Evolutionary conservation across 2,329 filamentous ascomycete species (phyloP).

Genomic region (Chaetomium globosum): DNA sequence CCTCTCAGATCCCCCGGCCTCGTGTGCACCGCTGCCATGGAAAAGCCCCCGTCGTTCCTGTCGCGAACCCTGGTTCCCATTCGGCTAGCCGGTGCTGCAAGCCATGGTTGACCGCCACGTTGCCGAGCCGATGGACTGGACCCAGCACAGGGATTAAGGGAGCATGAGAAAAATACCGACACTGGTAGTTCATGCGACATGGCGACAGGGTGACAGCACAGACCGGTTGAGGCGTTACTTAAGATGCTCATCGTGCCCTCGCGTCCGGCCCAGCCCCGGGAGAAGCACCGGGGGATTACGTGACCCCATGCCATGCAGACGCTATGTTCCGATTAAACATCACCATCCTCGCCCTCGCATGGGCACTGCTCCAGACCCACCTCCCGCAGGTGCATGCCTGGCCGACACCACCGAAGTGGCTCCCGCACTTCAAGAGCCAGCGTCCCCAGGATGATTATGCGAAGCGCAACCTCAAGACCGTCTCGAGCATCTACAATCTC

Average conservation of each 20-base stretch:
- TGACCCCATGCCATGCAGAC: slow-evolving; percentile 10
- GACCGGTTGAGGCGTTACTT: slow-evolving; percentile 8
- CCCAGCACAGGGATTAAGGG: slow-evolving; percentile 18
- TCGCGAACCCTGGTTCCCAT: slow-evolving; percentile 17
- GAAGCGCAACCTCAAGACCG: slow-evolving; percentile 44
- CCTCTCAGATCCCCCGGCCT: slow-evolving; percentile 17
- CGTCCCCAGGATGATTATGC: slow-evolving; percentile 19
- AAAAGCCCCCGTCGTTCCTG: slow-evolving; percentile 5
- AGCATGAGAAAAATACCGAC: slow-evolving; percentile 11
- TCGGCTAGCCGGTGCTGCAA: slow-evolving; percentile 20
- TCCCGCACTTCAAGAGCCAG: slow-evolving; percentile 22
- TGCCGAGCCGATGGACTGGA: slow-evolving; percentile 28
- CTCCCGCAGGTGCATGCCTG: slow-evolving; percentile 20
- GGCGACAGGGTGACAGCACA: background rate
- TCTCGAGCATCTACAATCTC: slow-evolving; percentile 46
- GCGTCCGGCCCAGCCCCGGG: background rate
- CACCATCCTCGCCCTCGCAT: slow-evolving; percentile 3
- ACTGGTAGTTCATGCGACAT: slow-evolving; percentile 1
- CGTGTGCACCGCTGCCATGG: slow-evolving; percentile 23
- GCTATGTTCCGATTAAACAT: slow-evolving; percentile 20
- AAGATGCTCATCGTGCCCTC: slow-evolving; percentile 9
- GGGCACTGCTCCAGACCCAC: slow-evolving; percentile 18
- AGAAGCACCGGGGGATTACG: background rate
- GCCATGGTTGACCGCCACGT: slow-evolving; percentile 34
- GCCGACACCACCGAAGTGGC: slow-evolving; percentile 15